Base-by-base conservation (phyloP, 371 early-diverging fungal species). In the Circinella umbellata region DNA sequence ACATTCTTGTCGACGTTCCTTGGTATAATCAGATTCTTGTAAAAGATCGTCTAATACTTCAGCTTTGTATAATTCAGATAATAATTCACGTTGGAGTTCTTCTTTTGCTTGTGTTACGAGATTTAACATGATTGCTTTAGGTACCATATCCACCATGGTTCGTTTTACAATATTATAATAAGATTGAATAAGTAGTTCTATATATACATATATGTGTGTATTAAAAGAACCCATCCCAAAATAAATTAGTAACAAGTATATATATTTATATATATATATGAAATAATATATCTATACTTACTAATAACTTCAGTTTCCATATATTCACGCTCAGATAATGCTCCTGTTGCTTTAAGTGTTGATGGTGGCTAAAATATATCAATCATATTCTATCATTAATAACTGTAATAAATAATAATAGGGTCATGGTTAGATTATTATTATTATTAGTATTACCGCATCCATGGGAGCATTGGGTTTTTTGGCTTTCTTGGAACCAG, bases 121-220 rank as follows among this genome's bases (percentile, higher is more conserved):
- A 80, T 99, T 98, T 38, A 95, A 87, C 98, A 99, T 99, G 71
- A 99, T 95, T 8, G 99, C 96, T 78, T 99, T 99, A 59, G 99
- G 99, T 1, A 99, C 96, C 85, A 99, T 93, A 78, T 99, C 99
- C 55, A 97, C 89, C 68, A 97, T 91, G 4, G 98, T 99, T 64
- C 97, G 93, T 87, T 99, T 99, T 64, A 99, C 97, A 79, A 99
- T 97, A 75, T 95, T 93, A 79, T 92, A 98, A 84, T 99, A 99
- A 4, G 97, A 96, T 69, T 91, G 89, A 63, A 99, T 94, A 70
- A 98, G 88, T 51, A 98, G 89, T 82, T 99, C 90, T 89, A 54
- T n/a, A n/a, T n/a, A n/a, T n/a, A n/a, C n/a, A n/a, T n/a, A n/a
- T n/a, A n/a, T n/a, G n/a, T 54, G 54, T 13, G 53, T 55, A 27